Evolutionary conservation across 1,284 basidiomycete genomes (phyloP), one percentile per base, ranked within the genome.

Genomic region (Puccinia coronata): DNA sequence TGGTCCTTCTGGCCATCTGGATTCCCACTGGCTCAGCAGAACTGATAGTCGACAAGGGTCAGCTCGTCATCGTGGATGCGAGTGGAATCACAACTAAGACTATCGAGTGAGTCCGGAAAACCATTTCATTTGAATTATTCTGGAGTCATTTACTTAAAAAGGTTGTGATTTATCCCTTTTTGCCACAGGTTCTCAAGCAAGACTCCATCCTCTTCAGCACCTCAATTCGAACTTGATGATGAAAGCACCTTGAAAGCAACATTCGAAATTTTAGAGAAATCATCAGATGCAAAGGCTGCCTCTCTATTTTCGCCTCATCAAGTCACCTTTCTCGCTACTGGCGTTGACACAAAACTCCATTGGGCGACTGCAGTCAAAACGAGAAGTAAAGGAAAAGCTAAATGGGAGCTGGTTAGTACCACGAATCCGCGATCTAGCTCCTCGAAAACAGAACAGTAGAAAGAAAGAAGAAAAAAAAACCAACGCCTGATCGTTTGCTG

Each of bases 381-480:
- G 3, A 74, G 79, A 73, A 65, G 71, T 39, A 59, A 59, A n/a
- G 71, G 71, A 25, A 81, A 81, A 74, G 79, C 79, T 23, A 73
- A 74, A 55, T 81, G 79, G 79, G 79, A 81, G 63, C 69, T 81
- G 41, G 79, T 81, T 47, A 74, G 79, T 81, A 6, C n/a, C 36
- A 43, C 36, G 1, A 39, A 12, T 34, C 34, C 34, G 34, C 34
- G 18, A n/a, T 20, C 14, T n/a, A 39, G 34, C 18, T 49, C 39
- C n/a, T 70, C 28, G 28, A 47, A 70, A 31, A 28, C n/a, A 47
- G 47, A 67, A 67, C 28, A 25, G 2, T 5, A 53, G 51, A 53
- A n/a, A n/a, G n/a, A n/a, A n/a, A n/a, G 16, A 20, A 57, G 5
- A 59, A 34, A 34, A 5, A 59, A 34, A 11, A 31, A 59, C 2